Evolutionary conservation across 1,284 basidiomycete genomes (phyloP).

Genomic region (Tilletia setariae): DNA sequence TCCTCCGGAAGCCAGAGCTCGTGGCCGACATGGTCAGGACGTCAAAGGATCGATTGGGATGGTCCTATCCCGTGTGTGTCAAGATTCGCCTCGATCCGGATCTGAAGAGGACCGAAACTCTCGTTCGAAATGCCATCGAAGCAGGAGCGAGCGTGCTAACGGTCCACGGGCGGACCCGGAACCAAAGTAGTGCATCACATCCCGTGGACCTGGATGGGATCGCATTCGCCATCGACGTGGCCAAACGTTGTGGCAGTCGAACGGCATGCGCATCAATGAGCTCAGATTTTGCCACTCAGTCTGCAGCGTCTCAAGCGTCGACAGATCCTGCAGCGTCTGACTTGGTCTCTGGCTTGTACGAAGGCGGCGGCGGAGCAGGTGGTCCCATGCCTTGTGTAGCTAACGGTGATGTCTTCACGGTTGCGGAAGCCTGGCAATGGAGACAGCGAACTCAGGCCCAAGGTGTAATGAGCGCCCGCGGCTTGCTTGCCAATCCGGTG

Average conservation of each 20-base stretch:
- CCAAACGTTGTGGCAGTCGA: conserved; percentile 40
- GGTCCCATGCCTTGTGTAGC: conserved; percentile 61
- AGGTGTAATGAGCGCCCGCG: conserved; percentile 64
- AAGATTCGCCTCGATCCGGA: conserved; percentile 64
- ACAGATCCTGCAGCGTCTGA: not conserved
- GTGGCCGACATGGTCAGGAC: conserved; percentile 62
- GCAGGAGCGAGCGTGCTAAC: conserved; percentile 60
- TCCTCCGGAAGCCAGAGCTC: conserved; percentile 62
- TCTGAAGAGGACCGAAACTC: conserved; percentile 58
- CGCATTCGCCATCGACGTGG: conserved; percentile 60
- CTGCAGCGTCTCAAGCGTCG: not conserved
- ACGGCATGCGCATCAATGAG: conserved; percentile 30
- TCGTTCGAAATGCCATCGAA: conserved; percentile 59
- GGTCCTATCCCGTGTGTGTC: conserved; percentile 61
- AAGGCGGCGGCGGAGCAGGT: conserved; percentile 43
- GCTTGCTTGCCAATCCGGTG: conserved; percentile 63
- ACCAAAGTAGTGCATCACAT: conserved; percentile 59
- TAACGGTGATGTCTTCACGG: conserved; percentile 63
- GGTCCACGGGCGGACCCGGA: conserved; percentile 63
- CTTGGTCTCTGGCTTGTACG: not conserved
- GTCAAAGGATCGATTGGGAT: conserved; percentile 61
- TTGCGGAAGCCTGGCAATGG: conserved; percentile 58
- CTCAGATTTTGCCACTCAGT: not conserved
- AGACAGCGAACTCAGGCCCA: conserved; percentile 58
- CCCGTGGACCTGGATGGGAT: conserved; percentile 61